Evolutionary conservation across 495 filamentous ascomycete genomes (phyloP), one percentile per base, ranked within the genome.

Genomic region (Hypoxylon fragiforme): DNA sequence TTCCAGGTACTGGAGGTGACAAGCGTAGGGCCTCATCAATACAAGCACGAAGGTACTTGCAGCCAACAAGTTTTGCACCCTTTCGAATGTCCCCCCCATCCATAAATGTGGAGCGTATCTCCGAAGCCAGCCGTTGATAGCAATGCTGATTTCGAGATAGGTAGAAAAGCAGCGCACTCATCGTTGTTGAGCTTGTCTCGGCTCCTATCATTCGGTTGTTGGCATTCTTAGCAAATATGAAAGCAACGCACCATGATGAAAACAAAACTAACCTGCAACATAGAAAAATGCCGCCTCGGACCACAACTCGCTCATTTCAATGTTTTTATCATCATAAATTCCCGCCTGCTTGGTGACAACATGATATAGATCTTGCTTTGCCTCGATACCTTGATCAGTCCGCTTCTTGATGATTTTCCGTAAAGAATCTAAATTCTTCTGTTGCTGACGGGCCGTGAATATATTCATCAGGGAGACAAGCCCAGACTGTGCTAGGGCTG

Each of bases 161-260:
- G 60, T 83, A 81, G 69, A 81, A 85, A 56, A 86, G 72, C 3
- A 73, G 62, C 0, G 67, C 72, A 8, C 72, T 64, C 30, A 85
- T 65, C 0, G 75, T 69, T 0, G 71, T 76, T 11, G 73, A 63
- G 0, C 70, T 73, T 0, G 80, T 82, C 35, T 82, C 78, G 1
- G 70, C 70, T 11, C 15, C 55, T 57, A 19, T 13, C 3, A 13
- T 21, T 34, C 5, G 12, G n/a, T n/a, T n/a, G n/a, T n/a, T 28
- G 4, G 14, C 14, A 50, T 20, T 30, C 9, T 15, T 50, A 32
- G 26, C 16, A 14, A 4, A 7, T 3, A 18, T 18, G 12, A 20
- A 12, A 24, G n/a, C n/a, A 8, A 28, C 9, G 24, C 24, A 28
- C 24, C 24, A 9, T 11, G 9, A 13, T 7, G 18, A 5, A 28